Percentiles rank a stretch among this genome's conserved stretches.
Conservation (phyloP, 1,284 basidiomycete species). For the Malassezia restricta region DNA sequence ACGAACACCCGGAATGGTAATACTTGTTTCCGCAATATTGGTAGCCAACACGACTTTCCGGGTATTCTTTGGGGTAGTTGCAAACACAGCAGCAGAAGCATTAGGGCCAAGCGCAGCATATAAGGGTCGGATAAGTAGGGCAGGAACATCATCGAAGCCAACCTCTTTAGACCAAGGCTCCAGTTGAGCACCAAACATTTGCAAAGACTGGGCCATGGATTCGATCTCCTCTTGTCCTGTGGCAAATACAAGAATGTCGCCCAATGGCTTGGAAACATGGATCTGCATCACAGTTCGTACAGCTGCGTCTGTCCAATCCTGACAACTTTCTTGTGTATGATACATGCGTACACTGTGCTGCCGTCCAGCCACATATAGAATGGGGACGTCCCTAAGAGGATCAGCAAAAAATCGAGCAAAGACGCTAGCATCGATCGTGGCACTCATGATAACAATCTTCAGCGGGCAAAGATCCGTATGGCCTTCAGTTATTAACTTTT, state of each 20-base stretch:
- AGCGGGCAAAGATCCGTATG: constrained; percentile 49
- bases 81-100: constrained; percentile 30
- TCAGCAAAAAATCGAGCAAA: constrained; percentile 78
- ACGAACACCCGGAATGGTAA: constrained; percentile 88
- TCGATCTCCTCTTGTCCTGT: constrained; percentile 98
- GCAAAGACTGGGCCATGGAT: constrained; percentile 51
- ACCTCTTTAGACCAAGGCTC: constrained; percentile 27
- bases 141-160: constrained; percentile 16
- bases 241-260: constrained; percentile 86
- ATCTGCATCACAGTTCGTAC: constrained; percentile 82
- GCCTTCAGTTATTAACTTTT: constrained; percentile 34
- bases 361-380: constrained; percentile 80
- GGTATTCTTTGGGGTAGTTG: constrained; percentile 55
- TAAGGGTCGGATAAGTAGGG: constrained; percentile 33
- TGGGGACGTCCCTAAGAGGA: constrained; percentile 52
- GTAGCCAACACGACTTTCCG: constrained; percentile 73
- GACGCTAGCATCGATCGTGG: constrained; percentile 84
- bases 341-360: constrained; percentile 65
- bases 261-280: constrained; percentile 64
- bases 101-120: constrained; percentile 40
- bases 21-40: constrained; percentile 69
- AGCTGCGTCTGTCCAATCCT: constrained; percentile 79
- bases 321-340: constrained; percentile 60
- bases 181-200: constrained; percentile 24
- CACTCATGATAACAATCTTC: constrained; percentile 92